phyloP scores from a whole-genome alignment of 768 basidiomycete species.

The Leccinum uliginosum region DNA sequence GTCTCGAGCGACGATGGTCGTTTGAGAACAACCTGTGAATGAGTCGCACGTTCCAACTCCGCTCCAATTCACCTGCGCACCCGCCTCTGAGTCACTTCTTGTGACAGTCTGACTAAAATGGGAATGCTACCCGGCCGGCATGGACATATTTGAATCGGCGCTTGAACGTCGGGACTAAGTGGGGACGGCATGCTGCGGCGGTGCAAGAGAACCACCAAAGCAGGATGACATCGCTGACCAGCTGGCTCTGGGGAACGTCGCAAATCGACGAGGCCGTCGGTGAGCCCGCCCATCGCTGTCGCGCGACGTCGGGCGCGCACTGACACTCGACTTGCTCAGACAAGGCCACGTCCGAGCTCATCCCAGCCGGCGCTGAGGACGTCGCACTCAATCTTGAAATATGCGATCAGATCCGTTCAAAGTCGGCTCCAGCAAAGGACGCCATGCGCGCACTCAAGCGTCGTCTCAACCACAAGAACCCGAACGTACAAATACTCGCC shows the following conservation, averaged over 20 bases:
- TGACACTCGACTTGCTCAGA: slow-evolving; percentile 48
- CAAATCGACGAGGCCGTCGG: slow-evolving; percentile 82
- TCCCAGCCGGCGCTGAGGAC: slow-evolving; percentile 81
- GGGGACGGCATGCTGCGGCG: slow-evolving; percentile 16
- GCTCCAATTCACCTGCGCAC: slow-evolving; percentile 24
- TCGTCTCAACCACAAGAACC: slow-evolving; percentile 89
- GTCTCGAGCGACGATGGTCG: slow-evolving; percentile 28
- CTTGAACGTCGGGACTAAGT: slow-evolving; percentile 14
- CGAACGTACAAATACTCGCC: slow-evolving; percentile 89
- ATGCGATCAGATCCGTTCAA: slow-evolving; percentile 94
- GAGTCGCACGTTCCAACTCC: slow-evolving; percentile 30
- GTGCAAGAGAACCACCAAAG: slow-evolving; percentile 14
- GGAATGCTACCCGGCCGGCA: neutral
- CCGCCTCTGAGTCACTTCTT: slow-evolving; percentile 20
- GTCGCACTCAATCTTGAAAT: slow-evolving; percentile 93
- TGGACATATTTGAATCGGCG: slow-evolving; percentile 17
- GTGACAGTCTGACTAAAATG: slow-evolving; percentile 12
- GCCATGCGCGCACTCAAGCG: slow-evolving; percentile 87
- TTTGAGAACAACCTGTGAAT: slow-evolving; percentile 33
- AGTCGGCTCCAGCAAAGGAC: slow-evolving; percentile 77
- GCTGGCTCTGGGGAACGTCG: slow-evolving; percentile 77
- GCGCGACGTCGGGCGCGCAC: slow-evolving; percentile 2
- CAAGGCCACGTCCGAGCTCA: slow-evolving; percentile 89
- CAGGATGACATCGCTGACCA: slow-evolving; percentile 56
- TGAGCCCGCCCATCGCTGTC: slow-evolving; percentile 33